phyloP scores from a whole-genome alignment of 2,329 filamentous ascomycete species.

The Aaosphaeria pasadenensis region DNA sequence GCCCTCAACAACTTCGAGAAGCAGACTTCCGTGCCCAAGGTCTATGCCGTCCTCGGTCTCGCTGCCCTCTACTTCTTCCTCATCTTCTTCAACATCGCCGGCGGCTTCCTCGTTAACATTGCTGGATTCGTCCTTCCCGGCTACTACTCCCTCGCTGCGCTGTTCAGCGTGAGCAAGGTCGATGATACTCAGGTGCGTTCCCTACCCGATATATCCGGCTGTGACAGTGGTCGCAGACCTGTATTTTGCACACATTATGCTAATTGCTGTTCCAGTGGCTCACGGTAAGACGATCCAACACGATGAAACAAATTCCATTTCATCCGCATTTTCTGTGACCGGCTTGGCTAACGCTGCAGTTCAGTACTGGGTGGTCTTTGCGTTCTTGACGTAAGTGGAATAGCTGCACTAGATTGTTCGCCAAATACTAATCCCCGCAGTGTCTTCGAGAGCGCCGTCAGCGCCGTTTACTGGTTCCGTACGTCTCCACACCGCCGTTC shows the following conservation, averaged over 20 bases:
- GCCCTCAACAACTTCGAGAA: conserved; percentile 81
- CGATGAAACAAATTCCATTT: conserved; percentile 2
- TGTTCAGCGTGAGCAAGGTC: conserved; percentile 68
- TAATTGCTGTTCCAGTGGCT: conserved; percentile 57
- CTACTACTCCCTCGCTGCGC: conserved; percentile 78
- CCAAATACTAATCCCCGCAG: conserved; percentile 36
- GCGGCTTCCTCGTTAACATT: conserved; percentile 82
- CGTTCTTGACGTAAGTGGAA: conserved; percentile 66
- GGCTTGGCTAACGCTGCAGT: conserved; percentile 14
- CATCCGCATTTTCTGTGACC: conserved; percentile 1
- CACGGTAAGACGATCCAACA: conserved; percentile 42
- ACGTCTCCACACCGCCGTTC: conserved; percentile 13
- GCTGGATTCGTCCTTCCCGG: conserved; percentile 79
- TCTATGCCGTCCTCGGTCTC: conserved; percentile 75
- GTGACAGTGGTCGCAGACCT: conserved; percentile 7
- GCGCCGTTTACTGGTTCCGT: conserved; percentile 86
- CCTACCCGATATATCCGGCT: background rate
- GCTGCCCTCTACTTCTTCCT: conserved; percentile 83
- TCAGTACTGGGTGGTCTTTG: conserved; percentile 83
- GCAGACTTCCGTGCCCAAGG: conserved; percentile 79
- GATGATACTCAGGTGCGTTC: conserved; percentile 77
- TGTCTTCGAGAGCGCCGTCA: conserved; percentile 77
- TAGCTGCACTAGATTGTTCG: conserved; percentile 1
- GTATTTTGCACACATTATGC: conserved; percentile 14
- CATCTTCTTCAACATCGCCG: conserved; percentile 88